Percentiles rank a stretch among this genome's conserved stretches.
These are phyloP conservation scores for Eimeria maxima DNA, from an alignment of 169 alveolate species.

Conservation along the genomic window DNA sequence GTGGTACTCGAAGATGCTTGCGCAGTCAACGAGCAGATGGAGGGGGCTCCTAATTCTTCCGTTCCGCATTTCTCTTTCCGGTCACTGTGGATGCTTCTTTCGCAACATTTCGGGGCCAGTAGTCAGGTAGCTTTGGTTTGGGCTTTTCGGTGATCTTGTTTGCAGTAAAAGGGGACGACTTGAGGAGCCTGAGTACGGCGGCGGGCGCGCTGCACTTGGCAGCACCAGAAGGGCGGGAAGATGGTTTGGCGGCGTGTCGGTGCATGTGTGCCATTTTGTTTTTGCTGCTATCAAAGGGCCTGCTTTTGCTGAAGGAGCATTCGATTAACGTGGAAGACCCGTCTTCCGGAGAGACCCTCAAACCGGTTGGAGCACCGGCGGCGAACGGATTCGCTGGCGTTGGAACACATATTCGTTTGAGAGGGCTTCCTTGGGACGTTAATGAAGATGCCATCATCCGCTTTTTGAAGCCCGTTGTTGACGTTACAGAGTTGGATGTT, in stretches of 20 bases:
- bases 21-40: neutral
- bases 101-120: neutral
- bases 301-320: constrained; percentile 73
- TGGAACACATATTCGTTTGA: constrained; percentile 78
- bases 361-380: constrained; percentile 4
- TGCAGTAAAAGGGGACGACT: constrained; percentile 78
- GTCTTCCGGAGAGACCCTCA: constrained; percentile 3
- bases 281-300: constrained; percentile 79
- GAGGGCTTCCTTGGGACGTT: constrained; percentile 87
- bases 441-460: constrained; percentile 82
- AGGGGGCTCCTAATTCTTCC: neutral
- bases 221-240: constrained; percentile 82
- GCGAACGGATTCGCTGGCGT: constrained; percentile 30
- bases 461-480: constrained; percentile 79
- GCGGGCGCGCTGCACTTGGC: constrained; percentile 80
- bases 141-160: constrained; percentile 73
- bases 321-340: constrained; percentile 56
- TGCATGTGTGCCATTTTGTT: constrained; percentile 77
- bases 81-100: constrained; percentile 4
- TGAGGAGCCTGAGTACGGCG: constrained; percentile 74
- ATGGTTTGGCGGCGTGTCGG: constrained; percentile 78
- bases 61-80: neutral
- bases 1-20: neutral
- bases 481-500: constrained; percentile 40
- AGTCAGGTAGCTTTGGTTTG: constrained; percentile 62